Base-by-base conservation (phyloP, 768 basidiomycete genomes). In the Hygrocybe punicea region DNA sequence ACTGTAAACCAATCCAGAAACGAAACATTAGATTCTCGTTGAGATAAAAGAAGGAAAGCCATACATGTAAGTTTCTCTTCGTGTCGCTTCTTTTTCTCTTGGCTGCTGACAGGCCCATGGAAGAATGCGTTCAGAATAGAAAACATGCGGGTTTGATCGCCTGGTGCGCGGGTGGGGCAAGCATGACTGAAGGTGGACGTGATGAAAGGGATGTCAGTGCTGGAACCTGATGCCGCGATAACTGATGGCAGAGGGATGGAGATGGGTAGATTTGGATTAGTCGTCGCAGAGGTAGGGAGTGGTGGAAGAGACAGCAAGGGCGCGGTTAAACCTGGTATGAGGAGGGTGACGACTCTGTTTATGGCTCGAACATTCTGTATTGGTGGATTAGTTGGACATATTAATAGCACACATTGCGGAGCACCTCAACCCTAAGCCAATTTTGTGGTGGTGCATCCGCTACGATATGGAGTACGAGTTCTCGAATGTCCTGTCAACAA, bases 121-220 rank as follows among this genome's bases (percentile, higher is more conserved):
- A 98, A 88, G 66, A 98, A 91, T 0, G 85, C 73, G 62, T 87
- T 85, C 21, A 96, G 78, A 39, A 93, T 87, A 24, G 89, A 91
- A 65, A 93, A 89, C 85, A 98, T 87, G 42, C 85, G 79, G 35
- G 81, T 86, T 53, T 81, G 79, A 62, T 98, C 96, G 1, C 96
- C 97, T 0, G 94, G 95, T 1, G 95, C 94, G 17, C 88, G 84
- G 0, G 94, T 95, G 0, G 95, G 96, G 60, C 90, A 92, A 13
- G 92, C 93, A 73, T 97, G 92, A 56, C 89, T 91, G 75, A 98
- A 99, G 4, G 81, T 91, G 34, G 76, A 87, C 39, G 82, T 82
- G 58, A 85, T 87, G 73, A 82, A 98, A 2, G 84, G 85, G 21
- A 86, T 73, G 23, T 75, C n/a, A n/a, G n/a, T n/a, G n/a, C n/a